Percentiles rank a stretch among this genome's conserved stretches.
These are phyloP conservation scores for Phytophthora macrochlamydospora DNA, from an alignment of 352 stramenopile species.

Conservation along the genomic window DNA sequence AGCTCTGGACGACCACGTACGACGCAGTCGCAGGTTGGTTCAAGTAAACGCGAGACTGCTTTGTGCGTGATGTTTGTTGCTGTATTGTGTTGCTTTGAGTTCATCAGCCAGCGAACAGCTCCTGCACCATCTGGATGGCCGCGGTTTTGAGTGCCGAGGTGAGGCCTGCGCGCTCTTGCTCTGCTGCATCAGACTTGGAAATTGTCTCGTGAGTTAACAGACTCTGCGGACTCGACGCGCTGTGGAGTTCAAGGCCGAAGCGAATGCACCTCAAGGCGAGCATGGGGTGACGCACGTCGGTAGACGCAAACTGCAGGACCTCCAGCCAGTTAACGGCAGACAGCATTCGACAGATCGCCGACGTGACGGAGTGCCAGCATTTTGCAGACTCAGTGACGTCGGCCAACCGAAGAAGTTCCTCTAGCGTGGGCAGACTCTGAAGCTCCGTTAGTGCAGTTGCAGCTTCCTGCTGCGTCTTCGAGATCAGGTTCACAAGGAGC, in stretches of 20 bases:
- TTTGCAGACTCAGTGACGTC: constrained; percentile 23
- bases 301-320: constrained; percentile 32
- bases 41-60: constrained; percentile 31
- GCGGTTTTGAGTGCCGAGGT: constrained; percentile 16
- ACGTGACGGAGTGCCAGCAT: constrained; percentile 47
- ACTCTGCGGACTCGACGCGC: neutral
- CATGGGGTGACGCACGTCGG: constrained; percentile 34
- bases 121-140: constrained; percentile 29
- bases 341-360: constrained; percentile 33
- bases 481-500: constrained; percentile 15
- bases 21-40: constrained; percentile 40
- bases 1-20: constrained; percentile 32
- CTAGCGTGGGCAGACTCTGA: constrained; percentile 11
- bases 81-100: constrained; percentile 5
- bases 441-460: constrained; percentile 14
- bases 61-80: neutral
- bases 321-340: constrained; percentile 32
- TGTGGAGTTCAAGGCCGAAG: constrained; percentile 29
- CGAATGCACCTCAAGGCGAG: constrained; percentile 42
- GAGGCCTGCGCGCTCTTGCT: constrained; percentile 17
- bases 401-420: constrained; percentile 30
- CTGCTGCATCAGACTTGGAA: constrained; percentile 14
- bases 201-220: no score
- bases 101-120: constrained; percentile 17
- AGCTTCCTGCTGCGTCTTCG: constrained; percentile 20